These are phyloP conservation scores for Apiotrichum veenhuisii DNA, from an alignment of 1,284 basidiomycete genomes.

Conservation along the genomic window DNA sequence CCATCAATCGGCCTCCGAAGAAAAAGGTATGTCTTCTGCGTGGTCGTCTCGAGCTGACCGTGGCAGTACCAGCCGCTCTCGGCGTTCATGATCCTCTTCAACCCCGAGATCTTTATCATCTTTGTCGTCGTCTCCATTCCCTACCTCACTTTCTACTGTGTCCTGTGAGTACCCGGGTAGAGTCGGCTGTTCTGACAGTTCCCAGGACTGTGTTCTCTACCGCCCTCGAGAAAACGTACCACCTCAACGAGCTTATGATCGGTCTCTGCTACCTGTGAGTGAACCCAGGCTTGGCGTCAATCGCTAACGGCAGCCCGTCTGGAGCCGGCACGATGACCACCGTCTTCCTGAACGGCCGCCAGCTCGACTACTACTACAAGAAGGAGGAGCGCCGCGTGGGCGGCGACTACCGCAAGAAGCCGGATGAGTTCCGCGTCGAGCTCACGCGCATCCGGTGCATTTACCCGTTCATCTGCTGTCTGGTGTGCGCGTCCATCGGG, in stretches of 20 bases:
- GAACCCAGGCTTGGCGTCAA: no score
- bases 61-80: slow-evolving; percentile 40
- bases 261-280: slow-evolving; percentile 48
- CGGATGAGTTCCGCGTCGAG: slow-evolving; percentile 41
- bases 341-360: slow-evolving; percentile 38
- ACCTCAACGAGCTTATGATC: slow-evolving; percentile 43
- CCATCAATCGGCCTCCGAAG: slow-evolving; percentile 29
- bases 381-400: slow-evolving; percentile 39
- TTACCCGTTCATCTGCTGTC: slow-evolving; percentile 29
- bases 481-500: slow-evolving; percentile 23
- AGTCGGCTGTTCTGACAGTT: neutral
- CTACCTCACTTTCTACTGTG: slow-evolving; percentile 46
- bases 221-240: slow-evolving; percentile 39
- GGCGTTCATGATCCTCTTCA: slow-evolving; percentile 42
- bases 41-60: neutral
- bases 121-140: slow-evolving; percentile 39
- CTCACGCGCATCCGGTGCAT: slow-evolving; percentile 31
- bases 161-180: neutral
- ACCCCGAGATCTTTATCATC: slow-evolving; percentile 41
- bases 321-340: slow-evolving; percentile 39
- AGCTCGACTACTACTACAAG: slow-evolving; percentile 42
- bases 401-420: slow-evolving; percentile 37
- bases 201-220: slow-evolving; percentile 41
- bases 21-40: slow-evolving; percentile 23
- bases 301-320: slow-evolving; percentile 28